These are phyloP conservation scores for Cochlearia excelsa DNA, from an alignment of 345 rosid genomes.

Conservation along the genomic window DNA sequence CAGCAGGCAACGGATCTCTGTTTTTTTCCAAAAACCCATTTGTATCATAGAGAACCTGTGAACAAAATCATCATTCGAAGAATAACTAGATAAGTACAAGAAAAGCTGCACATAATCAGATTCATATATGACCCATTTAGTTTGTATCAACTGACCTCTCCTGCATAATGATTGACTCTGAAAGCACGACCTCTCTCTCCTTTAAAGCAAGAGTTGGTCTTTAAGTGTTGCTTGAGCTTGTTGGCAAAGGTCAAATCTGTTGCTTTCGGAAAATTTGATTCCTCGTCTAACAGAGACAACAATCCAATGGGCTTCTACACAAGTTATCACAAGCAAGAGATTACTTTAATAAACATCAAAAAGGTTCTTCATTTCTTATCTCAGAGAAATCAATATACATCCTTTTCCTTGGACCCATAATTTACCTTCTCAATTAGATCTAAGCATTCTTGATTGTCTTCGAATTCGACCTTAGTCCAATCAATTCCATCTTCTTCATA, in stretches of 20 bases:
- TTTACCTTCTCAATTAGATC: slow-evolving; percentile 82
- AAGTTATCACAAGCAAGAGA: slow-evolving; percentile 25
- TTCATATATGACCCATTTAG: slow-evolving; percentile 1
- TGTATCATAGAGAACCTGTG: slow-evolving; percentile 54
- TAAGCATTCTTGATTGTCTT: slow-evolving; percentile 85
- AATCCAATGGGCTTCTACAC: slow-evolving; percentile 83
- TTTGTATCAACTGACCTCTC: slow-evolving; percentile 60
- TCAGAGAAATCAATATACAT: neutral
- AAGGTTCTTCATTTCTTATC: neutral
- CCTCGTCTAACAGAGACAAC: slow-evolving; percentile 80
- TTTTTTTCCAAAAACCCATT: slow-evolving; percentile 91
- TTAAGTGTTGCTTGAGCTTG: slow-evolving; percentile 80
- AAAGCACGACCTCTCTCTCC: slow-evolving; percentile 78
- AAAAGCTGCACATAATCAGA: neutral
- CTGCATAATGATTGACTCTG: slow-evolving; percentile 72
- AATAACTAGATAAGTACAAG: neutral
- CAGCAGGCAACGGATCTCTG: slow-evolving; percentile 65
- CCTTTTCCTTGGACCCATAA: neutral
- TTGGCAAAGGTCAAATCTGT: slow-evolving; percentile 78
- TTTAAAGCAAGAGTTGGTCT: slow-evolving; percentile 58
- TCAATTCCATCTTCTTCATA: slow-evolving; percentile 82
- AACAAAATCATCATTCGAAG: neutral
- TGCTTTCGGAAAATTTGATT: slow-evolving; percentile 76
- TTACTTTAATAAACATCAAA: neutral
- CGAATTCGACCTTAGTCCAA: slow-evolving; percentile 83